A percentile compares a stretch with the other conserved stretches of the same genome.
Evolutionary conservation across 768 basidiomycete genomes (phyloP).

Genomic region (Leccinum sublutescens): DNA sequence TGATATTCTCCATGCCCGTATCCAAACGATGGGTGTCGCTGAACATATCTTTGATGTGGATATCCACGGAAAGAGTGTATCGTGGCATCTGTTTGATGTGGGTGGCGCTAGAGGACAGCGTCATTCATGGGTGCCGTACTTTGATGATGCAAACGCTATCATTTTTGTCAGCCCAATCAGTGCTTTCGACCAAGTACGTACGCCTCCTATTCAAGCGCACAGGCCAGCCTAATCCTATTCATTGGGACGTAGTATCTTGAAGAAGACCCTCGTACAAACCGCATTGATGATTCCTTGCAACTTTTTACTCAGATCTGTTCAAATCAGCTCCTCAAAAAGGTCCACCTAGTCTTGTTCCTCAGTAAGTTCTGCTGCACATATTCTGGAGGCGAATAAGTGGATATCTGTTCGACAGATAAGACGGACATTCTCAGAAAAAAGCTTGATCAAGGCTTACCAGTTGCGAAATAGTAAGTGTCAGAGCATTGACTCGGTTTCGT

Average conservation of each 20-base stretch:
- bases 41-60: slow-evolving; percentile 83
- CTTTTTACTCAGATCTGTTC: slow-evolving; percentile 84
- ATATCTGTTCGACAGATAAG: slow-evolving; percentile 48
- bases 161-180: slow-evolving; percentile 79
- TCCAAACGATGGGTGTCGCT: slow-evolving; percentile 86
- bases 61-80: slow-evolving; percentile 72
- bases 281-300: slow-evolving; percentile 87
- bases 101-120: slow-evolving; percentile 71
- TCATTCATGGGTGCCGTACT: slow-evolving; percentile 71
- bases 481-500: background rate
- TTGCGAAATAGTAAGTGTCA: slow-evolving; percentile 72
- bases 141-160: slow-evolving; percentile 72
- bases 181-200: slow-evolving; percentile 74
- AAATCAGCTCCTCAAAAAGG: slow-evolving; percentile 73
- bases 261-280: slow-evolving; percentile 81
- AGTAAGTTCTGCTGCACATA: slow-evolving; percentile 37
- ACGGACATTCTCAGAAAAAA: slow-evolving; percentile 76
- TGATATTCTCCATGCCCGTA: slow-evolving; percentile 85
- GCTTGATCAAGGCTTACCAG: slow-evolving; percentile 63
- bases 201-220: background rate
- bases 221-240: background rate
- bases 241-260: slow-evolving; percentile 63
- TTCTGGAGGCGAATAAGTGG: background rate
- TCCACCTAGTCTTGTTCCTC: slow-evolving; percentile 57
- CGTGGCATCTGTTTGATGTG: slow-evolving; percentile 73